Evolutionary conservation across 2,329 filamentous ascomycete genomes (phyloP).

Genomic region (Lachnellula hyalina): DNA sequence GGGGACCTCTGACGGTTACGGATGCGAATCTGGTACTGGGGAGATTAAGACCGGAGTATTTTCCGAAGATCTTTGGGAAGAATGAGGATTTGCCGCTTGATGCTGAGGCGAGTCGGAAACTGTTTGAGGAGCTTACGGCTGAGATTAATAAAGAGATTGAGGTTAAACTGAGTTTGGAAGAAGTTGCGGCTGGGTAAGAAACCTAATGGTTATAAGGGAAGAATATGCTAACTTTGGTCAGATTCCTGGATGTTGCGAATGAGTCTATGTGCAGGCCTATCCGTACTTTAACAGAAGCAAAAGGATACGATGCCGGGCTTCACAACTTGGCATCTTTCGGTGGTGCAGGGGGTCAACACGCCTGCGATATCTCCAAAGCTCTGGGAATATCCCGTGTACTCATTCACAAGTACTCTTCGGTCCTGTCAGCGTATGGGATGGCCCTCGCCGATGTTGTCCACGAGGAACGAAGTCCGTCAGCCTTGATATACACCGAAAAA

Average conservation of each 20-base stretch:
- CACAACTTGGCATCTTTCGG: slow-evolving; percentile 90
- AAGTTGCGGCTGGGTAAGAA: slow-evolving; percentile 45
- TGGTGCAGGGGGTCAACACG: slow-evolving; percentile 85
- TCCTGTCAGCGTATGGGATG: slow-evolving; percentile 88
- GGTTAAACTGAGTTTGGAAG: slow-evolving; percentile 62
- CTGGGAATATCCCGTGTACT: slow-evolving; percentile 82
- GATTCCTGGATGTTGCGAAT: slow-evolving; percentile 83
- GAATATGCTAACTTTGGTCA: slow-evolving; percentile 33
- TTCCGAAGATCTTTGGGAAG: slow-evolving; percentile 88
- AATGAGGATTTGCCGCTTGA: slow-evolving; percentile 80
- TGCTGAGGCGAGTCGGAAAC: slow-evolving; percentile 62
- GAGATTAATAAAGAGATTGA: slow-evolving; percentile 69
- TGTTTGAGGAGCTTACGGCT: slow-evolving; percentile 69
- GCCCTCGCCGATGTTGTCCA: slow-evolving; percentile 87
- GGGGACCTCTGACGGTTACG: slow-evolving; percentile 81
- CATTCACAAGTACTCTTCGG: slow-evolving; percentile 79
- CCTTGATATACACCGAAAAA: slow-evolving; percentile 32
- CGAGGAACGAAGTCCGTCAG: slow-evolving; percentile 72
- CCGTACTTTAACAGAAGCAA: slow-evolving; percentile 80
- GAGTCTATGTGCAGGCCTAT: slow-evolving; percentile 89
- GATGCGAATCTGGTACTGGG: slow-evolving; percentile 86
- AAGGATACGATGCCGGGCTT: slow-evolving; percentile 72
- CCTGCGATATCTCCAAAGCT: slow-evolving; percentile 77
- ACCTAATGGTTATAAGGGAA: slow-evolving; percentile 32
- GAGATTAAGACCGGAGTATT: slow-evolving; percentile 78